Conservation (phyloP, 257 asterid species). For the Coffea canephora region DNA sequence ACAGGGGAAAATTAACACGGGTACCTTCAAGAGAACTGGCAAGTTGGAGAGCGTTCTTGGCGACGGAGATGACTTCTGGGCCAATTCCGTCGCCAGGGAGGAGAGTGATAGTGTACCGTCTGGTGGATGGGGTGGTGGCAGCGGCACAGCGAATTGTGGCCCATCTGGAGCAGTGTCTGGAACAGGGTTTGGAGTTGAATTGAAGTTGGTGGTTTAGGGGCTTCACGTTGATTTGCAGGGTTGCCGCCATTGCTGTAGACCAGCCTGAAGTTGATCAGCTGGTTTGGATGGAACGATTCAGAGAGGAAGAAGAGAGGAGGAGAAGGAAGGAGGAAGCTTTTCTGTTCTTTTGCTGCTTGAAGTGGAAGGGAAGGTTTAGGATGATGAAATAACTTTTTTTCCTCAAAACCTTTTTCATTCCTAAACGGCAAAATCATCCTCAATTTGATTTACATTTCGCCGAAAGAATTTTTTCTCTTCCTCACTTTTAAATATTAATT, state of each 20-base stretch:
- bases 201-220: conserved; percentile 27
- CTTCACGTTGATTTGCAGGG: conserved; percentile 45
- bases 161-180: conserved; percentile 35
- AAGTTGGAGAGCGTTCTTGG: conserved; percentile 64
- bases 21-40: conserved; percentile 78
- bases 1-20: neutral
- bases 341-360: too few species aligned
- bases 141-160: conserved; percentile 57
- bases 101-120: conserved; percentile 70
- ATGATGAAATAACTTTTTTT: too few species aligned
- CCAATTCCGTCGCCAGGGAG: conserved; percentile 98
- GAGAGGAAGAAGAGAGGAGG: neutral
- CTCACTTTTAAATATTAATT: too few species aligned
- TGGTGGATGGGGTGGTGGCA: conserved; percentile 49
- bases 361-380: too few species aligned
- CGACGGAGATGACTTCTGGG: conserved; percentile 86
- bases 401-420: too few species aligned
- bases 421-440: too few species aligned
- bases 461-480: too few species aligned
- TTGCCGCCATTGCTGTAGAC: conserved; percentile 57
- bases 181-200: conserved; percentile 26
- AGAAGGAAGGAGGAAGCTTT: too few species aligned
- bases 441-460: too few species aligned
- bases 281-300: too few species aligned
- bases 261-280: neutral